phyloP scores from a whole-genome alignment of 1,284 basidiomycete genomes.

The Athelia sp. region DNA sequence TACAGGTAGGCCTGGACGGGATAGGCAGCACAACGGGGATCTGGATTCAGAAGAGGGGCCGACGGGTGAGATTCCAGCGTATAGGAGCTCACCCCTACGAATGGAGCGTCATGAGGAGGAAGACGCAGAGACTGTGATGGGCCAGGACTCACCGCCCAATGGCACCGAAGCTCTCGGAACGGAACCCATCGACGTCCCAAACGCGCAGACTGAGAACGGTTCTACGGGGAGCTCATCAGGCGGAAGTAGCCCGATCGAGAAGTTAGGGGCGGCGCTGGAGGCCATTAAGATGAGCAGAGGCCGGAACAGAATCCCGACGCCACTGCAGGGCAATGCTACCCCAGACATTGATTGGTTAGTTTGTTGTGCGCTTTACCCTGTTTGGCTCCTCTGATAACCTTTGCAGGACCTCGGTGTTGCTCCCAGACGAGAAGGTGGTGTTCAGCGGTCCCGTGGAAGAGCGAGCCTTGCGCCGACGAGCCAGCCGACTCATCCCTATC shows the following conservation, averaged over 20 bases:
- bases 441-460: conserved; percentile 51
- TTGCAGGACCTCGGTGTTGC: conserved; percentile 36
- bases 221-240: conserved; percentile 44
- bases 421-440: conserved; percentile 41
- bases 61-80: conserved; percentile 21
- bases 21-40: neutral
- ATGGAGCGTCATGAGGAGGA: conserved; percentile 7
- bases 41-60: conserved; percentile 21
- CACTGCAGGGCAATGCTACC: conserved; percentile 47
- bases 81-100: conserved; percentile 7
- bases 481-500: conserved; percentile 54
- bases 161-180: neutral
- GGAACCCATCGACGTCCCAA: neutral
- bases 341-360: conserved; percentile 37
- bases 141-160: conserved; percentile 4
- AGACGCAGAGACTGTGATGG: conserved; percentile 7
- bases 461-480: conserved; percentile 50
- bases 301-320: conserved; percentile 48
- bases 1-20: conserved; percentile 16
- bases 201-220: conserved; percentile 20
- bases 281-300: conserved; percentile 38
- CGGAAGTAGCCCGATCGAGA: conserved; percentile 37
- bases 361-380: conserved; percentile 1
- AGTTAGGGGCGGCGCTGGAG: conserved; percentile 29
- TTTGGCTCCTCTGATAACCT: neutral